These are phyloP conservation scores for Aureobasidium subglaciale DNA, from an alignment of 2,329 filamentous ascomycete genomes.

Conservation along the genomic window DNA sequence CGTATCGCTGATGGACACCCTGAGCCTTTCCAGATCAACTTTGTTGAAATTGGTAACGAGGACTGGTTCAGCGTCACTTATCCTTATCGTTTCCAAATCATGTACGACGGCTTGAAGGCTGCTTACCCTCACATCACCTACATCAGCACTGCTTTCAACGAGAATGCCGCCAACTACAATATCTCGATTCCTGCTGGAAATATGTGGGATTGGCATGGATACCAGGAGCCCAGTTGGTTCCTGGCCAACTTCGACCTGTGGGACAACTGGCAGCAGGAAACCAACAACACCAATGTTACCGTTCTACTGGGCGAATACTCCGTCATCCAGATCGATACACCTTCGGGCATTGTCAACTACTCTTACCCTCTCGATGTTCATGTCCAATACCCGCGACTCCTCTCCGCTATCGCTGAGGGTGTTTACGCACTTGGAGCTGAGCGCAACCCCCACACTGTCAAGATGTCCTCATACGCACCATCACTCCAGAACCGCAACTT, in stretches of 20 bases:
- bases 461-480: slow-evolving; percentile 25
- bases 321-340: slow-evolving; percentile 26
- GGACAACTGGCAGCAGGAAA: slow-evolving; percentile 31
- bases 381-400: slow-evolving; percentile 24
- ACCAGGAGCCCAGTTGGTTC: slow-evolving; percentile 34
- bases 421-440: slow-evolving; percentile 27
- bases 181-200: slow-evolving; percentile 31
- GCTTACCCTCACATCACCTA: slow-evolving; percentile 50
- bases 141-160: slow-evolving; percentile 30
- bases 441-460: slow-evolving; percentile 26
- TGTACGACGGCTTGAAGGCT: slow-evolving; percentile 51
- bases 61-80: slow-evolving; percentile 43
- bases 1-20: slow-evolving; percentile 54
- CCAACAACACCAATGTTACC: slow-evolving; percentile 20
- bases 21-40: slow-evolving; percentile 52
- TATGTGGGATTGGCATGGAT: slow-evolving; percentile 38
- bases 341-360: slow-evolving; percentile 23
- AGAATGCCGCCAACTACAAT: slow-evolving; percentile 25
- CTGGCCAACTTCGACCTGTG: slow-evolving; percentile 36
- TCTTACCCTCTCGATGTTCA: slow-evolving; percentile 20
- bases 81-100: slow-evolving; percentile 47
- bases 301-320: slow-evolving; percentile 23
- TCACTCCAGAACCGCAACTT: slow-evolving; percentile 28
- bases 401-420: slow-evolving; percentile 26
- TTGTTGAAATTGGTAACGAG: slow-evolving; percentile 61